Evolutionary conservation across 208 protist species (phyloP).

Genomic region (Trypanosoma conorhini): DNA sequence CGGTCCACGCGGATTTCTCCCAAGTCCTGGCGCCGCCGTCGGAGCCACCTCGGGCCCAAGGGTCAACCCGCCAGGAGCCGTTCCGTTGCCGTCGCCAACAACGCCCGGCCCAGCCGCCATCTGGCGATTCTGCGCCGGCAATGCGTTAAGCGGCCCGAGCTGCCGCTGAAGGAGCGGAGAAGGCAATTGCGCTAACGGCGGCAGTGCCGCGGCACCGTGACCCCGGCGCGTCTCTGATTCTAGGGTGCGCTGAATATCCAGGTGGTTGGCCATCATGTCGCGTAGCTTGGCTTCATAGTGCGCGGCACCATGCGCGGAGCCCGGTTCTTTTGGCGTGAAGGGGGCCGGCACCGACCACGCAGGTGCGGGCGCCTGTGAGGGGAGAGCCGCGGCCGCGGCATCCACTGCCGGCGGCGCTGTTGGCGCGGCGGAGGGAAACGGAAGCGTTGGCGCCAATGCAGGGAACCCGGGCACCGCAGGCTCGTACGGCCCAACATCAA

Average conservation of each 20-base stretch:
- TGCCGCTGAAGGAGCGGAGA: background rate
- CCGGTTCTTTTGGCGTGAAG: background rate
- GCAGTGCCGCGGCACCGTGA: background rate
- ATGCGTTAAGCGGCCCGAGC: background rate
- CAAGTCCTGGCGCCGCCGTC: background rate
- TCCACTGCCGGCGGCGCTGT: background rate
- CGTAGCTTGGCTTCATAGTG: constrained; percentile 14
- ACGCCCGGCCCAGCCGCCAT: background rate
- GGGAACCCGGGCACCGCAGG: background rate
- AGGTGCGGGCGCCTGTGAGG: background rate
- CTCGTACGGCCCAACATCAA: background rate
- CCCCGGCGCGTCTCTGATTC: background rate
- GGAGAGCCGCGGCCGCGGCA: too few relatives aligned
- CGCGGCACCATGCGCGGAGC: background rate
- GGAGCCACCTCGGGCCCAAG: background rate
- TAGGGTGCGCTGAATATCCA: constrained; percentile 24
- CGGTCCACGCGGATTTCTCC: background rate
- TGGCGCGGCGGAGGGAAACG: background rate
- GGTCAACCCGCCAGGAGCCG: background rate
- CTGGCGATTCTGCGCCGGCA: background rate
- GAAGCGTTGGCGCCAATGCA: background rate
- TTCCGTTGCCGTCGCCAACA: background rate
- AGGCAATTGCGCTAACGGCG: background rate
- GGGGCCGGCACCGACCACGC: background rate
- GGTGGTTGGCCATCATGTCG: constrained; percentile 24